Percentiles rank a stretch among this genome's conserved stretches.
Conservation (phyloP, 805 yeast species). For the Candida mattraensis region DNA sequence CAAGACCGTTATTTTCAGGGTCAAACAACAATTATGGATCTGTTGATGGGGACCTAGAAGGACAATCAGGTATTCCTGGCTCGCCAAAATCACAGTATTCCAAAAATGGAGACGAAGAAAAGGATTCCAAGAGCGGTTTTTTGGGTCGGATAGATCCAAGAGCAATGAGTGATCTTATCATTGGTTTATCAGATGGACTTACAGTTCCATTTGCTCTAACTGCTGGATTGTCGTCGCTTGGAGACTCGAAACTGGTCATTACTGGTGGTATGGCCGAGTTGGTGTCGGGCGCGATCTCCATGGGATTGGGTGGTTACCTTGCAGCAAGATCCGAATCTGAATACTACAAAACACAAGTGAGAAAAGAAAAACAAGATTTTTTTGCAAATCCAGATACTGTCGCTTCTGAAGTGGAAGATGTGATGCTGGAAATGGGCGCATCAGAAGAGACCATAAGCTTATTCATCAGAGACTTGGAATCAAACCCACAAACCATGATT, state of each 20-base stretch:
- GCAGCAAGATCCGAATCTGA: conserved; percentile 91
- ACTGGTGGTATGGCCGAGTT: conserved; percentile 98
- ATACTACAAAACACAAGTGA: conserved; percentile 70
- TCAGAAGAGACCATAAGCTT: conserved; percentile 70
- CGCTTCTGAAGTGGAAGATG: conserved; percentile 79
- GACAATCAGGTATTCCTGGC: conserved; percentile 4
- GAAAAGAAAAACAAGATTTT: conserved; percentile 65
- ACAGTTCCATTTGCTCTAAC: conserved; percentile 99
- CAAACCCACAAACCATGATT: conserved; percentile 73
- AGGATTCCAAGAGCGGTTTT: conserved; percentile 23
- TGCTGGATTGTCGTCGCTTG: conserved; percentile 90
- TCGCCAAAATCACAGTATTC: conserved; percentile 1
- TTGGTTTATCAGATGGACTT: conserved; percentile 92
- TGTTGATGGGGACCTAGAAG: conserved; percentile 11
- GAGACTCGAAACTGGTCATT: conserved; percentile 85
- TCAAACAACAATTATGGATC: conserved; percentile 16
- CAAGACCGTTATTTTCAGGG: conserved; percentile 8
- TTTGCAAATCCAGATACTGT: conserved; percentile 63
- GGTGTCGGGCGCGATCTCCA: conserved; percentile 93
- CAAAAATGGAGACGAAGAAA: conserved; percentile 5
- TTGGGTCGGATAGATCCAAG: conserved; percentile 76
- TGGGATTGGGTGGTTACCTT: conserved; percentile 96
- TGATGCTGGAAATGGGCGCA: conserved; percentile 71
- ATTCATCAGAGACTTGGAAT: conserved; percentile 76
- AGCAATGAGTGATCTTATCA: conserved; percentile 88